These are phyloP conservation scores for Solanum commersonii DNA, from an alignment of 257 asterid genomes.

Conservation along the genomic window DNA sequence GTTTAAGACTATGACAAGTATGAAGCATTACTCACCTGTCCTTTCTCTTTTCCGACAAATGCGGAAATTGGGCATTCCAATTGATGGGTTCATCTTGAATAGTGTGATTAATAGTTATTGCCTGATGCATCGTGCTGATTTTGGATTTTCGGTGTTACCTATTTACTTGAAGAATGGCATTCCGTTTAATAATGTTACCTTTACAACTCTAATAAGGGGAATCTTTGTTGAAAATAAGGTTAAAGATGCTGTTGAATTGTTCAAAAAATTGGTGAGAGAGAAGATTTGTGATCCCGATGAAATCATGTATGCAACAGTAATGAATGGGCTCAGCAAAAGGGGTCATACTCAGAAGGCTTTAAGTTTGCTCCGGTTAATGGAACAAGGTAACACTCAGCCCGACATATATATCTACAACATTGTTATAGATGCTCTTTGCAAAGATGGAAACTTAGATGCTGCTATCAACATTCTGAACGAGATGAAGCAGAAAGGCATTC, in stretches of 20 bases:
- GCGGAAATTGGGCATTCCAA: not conserved
- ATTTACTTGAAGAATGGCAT: slow-evolving; percentile 6
- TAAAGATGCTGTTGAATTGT: slow-evolving; percentile 2
- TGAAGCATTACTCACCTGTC: not conserved
- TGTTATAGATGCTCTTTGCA: slow-evolving; percentile 8
- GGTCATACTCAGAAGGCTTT: slow-evolving; percentile 7
- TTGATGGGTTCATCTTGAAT: not conserved
- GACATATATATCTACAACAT: not conserved
- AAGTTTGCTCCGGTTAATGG: not conserved
- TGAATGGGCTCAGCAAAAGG: slow-evolving; percentile 19
- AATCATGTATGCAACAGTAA: not conserved
- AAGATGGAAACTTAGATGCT: slow-evolving; percentile 7
- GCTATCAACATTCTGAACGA: slow-evolving; percentile 3
- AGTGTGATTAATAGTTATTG: not conserved
- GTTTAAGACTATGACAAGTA: not conserved
- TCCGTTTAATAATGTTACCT: not conserved
- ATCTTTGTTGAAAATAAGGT: slow-evolving; percentile 5
- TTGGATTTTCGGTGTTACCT: not conserved
- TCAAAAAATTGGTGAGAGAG: slow-evolving; percentile 12
- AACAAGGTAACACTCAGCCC: not conserved
- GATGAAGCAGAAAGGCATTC: not conserved
- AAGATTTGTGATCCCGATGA: slow-evolving; percentile 3
- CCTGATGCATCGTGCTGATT: not conserved
- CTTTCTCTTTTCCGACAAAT: slow-evolving; percentile 1
- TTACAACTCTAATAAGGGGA: slow-evolving; percentile 7